Evolutionary conservation across 208 protist genomes (phyloP), one percentile per base, ranked within the genome.

Genomic region (Crithidia brevicula): DNA sequence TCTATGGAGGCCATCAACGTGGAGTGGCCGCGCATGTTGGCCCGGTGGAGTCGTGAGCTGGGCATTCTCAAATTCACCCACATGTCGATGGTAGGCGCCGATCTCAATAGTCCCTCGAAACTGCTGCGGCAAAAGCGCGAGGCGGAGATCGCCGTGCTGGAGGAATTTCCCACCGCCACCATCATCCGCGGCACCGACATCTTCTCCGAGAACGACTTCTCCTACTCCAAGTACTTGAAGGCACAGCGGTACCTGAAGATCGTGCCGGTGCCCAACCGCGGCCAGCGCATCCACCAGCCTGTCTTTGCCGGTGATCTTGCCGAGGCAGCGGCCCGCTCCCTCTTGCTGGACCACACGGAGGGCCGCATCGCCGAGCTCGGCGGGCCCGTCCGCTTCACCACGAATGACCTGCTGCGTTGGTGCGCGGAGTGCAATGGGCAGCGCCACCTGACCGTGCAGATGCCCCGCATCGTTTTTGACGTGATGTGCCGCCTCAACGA

Each of bases 361-460:
- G 91, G 91, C n/a, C 88, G 88, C 65, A 94, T 96, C 62, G 91
- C 91, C 11, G 88, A 96, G 76, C 83, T 96, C n/a, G 91, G 91
- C 43, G 91, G 91, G 27, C 91, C 91, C 2, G 85, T 96, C 23
- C 88, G 91, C 54, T 94, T 96, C 78, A 96, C 86, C 43, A 96
- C 91, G 31, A 94, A 88, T 49, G 91, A 96, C 47, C 72, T 92
- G 28, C 76, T 96, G 60, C 91, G 91, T 42, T 96, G 91, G 91
- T 93, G 86, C 46, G 56, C 84, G 13, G 88, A 96, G 73, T 94
- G 88, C 77, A 94, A 94, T 62, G 84, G 82, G 15, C 77, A 83
- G 68, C 61, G 77, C 25, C 82, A 96, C 73, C 59, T 88, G 36
- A 82, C 79, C 15, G 80, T 83, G 67, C 79, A 90, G 59, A 56